phyloP scores from a whole-genome alignment of 2,329 filamentous ascomycete species.

The Colletotrichum sp. region DNA sequence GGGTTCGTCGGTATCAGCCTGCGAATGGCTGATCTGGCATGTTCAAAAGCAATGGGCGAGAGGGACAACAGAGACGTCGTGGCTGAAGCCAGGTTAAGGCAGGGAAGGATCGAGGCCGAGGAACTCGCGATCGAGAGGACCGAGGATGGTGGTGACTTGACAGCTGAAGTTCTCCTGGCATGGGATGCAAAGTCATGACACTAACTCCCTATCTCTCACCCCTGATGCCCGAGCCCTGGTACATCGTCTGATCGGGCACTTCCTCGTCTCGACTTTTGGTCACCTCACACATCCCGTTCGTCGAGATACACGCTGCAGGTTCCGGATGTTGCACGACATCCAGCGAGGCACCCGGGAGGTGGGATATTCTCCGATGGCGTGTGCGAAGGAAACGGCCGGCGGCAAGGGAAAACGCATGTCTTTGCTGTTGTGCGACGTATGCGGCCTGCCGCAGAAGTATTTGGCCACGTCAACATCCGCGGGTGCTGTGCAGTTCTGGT shows the following conservation, averaged over 20 bases:
- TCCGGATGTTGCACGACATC: background rate
- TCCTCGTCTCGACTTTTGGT: background rate
- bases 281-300: background rate
- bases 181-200: conserved; percentile 3
- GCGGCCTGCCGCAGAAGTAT: background rate
- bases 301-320: background rate
- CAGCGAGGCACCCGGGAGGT: background rate
- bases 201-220: background rate
- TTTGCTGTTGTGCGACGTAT: background rate
- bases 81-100: conserved; percentile 1
- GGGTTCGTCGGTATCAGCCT: background rate
- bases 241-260: background rate
- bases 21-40: background rate
- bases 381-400: background rate
- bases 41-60: conserved; percentile 9
- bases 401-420: background rate
- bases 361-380: conserved; percentile 10
- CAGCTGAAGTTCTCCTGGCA: background rate
- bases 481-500: background rate
- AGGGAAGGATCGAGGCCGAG: conserved; percentile 5
- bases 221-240: background rate
- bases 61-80: conserved; percentile 1
- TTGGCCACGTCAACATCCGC: conserved; percentile 3
- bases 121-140: background rate
- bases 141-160: background rate